These are phyloP conservation scores for Cucumis hystrix DNA, from an alignment of 306 rosid genomes.

Conservation along the genomic window DNA sequence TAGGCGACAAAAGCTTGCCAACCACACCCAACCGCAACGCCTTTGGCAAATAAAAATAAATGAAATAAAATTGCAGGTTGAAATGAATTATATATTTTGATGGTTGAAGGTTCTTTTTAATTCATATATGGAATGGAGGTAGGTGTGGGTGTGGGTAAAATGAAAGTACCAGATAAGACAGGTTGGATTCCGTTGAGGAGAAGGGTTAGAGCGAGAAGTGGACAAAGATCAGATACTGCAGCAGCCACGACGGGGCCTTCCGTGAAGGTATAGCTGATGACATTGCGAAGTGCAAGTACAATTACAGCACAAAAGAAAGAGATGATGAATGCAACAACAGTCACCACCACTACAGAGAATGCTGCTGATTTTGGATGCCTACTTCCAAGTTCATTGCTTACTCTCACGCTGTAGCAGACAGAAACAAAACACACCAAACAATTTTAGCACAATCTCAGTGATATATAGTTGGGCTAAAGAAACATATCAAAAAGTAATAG, in stretches of 20 bases:
- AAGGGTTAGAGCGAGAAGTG: constrained; percentile 38
- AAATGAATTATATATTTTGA: no score
- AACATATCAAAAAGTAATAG: not conserved
- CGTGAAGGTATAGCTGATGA: constrained; percentile 57
- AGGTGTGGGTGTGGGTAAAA: no score
- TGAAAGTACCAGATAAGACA: constrained; percentile 39
- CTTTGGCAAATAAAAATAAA: not conserved
- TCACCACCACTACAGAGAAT: constrained; percentile 38
- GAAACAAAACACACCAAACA: not conserved
- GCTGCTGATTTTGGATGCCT: constrained; percentile 56
- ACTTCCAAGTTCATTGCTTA: constrained; percentile 67
- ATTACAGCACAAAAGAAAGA: constrained; percentile 29
- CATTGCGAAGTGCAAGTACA: constrained; percentile 36
- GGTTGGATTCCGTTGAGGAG: constrained; percentile 68
- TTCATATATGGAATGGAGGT: no score
- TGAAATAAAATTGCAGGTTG: not conserved
- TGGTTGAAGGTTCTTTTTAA: no score
- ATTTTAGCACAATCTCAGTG: no score
- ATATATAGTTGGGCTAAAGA: no score
- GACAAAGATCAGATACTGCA: constrained; percentile 51
- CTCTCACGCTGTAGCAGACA: constrained; percentile 34
- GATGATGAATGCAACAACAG: constrained; percentile 17
- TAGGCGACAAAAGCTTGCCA: constrained; percentile 76
- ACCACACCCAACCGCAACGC: constrained; percentile 46
- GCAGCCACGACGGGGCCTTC: constrained; percentile 40